phyloP scores from a whole-genome alignment of 768 basidiomycete species.

The Russula earlei region DNA sequence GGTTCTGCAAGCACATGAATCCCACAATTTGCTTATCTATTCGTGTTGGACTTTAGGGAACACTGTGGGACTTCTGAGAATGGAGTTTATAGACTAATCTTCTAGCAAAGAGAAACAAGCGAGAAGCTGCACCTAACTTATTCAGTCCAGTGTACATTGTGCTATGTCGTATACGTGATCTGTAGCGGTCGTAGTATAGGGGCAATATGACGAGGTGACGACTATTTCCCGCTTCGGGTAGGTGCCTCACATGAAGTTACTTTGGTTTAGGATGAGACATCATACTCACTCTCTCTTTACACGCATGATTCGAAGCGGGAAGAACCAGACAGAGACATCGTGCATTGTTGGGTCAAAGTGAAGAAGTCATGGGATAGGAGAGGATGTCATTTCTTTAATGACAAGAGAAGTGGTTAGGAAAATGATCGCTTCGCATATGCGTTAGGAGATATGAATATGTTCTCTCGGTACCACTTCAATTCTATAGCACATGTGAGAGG shows the following conservation, averaged over 20 bases:
- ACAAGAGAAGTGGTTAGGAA: background rate
- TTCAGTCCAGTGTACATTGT: background rate
- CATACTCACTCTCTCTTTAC: too few relatives aligned
- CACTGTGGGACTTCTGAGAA: conserved; percentile 65
- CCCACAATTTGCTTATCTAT: background rate
- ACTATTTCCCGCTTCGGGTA: too few relatives aligned
- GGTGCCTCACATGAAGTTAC: too few relatives aligned
- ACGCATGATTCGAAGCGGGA: too few relatives aligned
- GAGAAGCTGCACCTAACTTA: background rate
- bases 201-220: background rate
- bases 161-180: background rate
- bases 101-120: too few relatives aligned
- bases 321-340: background rate
- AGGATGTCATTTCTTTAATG: background rate
- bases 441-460: conserved; percentile 48
- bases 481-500: conserved; percentile 35
- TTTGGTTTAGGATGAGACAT: too few relatives aligned
- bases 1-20: conserved; percentile 4
- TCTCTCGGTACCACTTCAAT: conserved; percentile 67
- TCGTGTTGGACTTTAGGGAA: conserved; percentile 32
- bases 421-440: conserved; percentile 5
- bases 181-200: background rate
- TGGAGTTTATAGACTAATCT: background rate
- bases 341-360: too few relatives aligned
- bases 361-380: too few relatives aligned